A percentile compares a stretch with the other conserved stretches of the same genome.
These are phyloP conservation scores for Teunomyces atbi DNA, from an alignment of 805 yeast species.

Conservation along the genomic window DNA sequence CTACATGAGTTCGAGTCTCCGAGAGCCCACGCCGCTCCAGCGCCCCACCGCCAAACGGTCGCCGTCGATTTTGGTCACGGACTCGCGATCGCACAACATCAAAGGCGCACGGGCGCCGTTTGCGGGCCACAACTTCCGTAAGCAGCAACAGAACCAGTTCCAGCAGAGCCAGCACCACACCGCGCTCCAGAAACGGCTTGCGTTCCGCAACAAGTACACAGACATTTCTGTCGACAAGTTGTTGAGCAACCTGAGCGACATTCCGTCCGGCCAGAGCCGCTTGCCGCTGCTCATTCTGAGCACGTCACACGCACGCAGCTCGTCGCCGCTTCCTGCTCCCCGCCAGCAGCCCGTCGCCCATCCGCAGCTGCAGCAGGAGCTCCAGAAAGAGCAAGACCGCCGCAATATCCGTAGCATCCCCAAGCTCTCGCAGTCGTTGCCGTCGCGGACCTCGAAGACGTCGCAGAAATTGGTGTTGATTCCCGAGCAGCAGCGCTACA, in stretches of 20 bases:
- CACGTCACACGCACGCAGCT: slow-evolving; percentile 7
- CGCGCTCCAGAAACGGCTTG: slow-evolving; percentile 27
- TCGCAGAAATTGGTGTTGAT: slow-evolving; percentile 84
- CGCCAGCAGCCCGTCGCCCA: slow-evolving; percentile 9
- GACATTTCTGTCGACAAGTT: slow-evolving; percentile 80
- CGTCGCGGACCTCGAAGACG: slow-evolving; percentile 78
- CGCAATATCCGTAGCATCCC: slow-evolving; percentile 49
- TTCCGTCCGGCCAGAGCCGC: slow-evolving; percentile 75
- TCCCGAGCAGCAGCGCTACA: slow-evolving; percentile 53
- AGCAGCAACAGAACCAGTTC: slow-evolving; percentile 32
- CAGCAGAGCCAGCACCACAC: slow-evolving; percentile 20
- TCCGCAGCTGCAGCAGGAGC: slow-evolving; percentile 19
- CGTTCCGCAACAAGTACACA: slow-evolving; percentile 53
- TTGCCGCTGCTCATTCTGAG: slow-evolving; percentile 29
- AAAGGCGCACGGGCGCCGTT: slow-evolving; percentile 69
- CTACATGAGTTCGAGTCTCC: slow-evolving; percentile 4
- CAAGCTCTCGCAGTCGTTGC: slow-evolving; percentile 53
- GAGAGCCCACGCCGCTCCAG: not conserved
- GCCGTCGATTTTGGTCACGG: slow-evolving; percentile 92
- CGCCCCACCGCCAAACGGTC: slow-evolving; percentile 78
- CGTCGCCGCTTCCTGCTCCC: slow-evolving; percentile 10
- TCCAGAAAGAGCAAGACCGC: slow-evolving; percentile 2
- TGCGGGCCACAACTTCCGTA: slow-evolving; percentile 59
- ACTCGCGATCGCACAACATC: slow-evolving; percentile 58
- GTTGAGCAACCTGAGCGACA: slow-evolving; percentile 75